Evolutionary conservation across 2,329 filamentous ascomycete genomes (phyloP), one percentile per base, ranked within the genome.

Genomic region (Clathrospora elynae): DNA sequence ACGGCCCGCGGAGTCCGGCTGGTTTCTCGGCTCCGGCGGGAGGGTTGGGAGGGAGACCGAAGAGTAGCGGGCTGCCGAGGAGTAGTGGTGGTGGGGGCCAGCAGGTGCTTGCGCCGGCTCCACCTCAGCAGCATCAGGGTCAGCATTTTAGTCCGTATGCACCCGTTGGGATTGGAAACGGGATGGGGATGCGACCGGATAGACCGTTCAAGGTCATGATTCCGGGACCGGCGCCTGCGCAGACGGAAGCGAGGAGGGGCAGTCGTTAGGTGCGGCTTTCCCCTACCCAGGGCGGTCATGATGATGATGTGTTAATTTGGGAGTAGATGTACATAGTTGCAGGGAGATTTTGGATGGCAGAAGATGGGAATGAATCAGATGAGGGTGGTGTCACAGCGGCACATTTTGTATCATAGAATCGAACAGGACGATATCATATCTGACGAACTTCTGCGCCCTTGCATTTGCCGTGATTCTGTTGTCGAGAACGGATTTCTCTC

Each of bases 121-220:
- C 63, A 7, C 46, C 56, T 31, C 53, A 49, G 14, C 43, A 42
- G 17, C 43, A 34, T 13, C 33, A 35, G 6, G 19, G 29, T 17
- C 42, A 40, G 25, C 60, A 63, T 46, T 53, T 57, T 9, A 61
- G 57, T 24, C 57, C 63, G 4, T 65, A 64, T 32, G 55, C 59
- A 18, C 61, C 61, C 4, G 32, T 60, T 24, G 47, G 26, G 7
- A 17, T 48, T 26, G 42, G 42, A 18, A 44, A 51, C 14, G 39
- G 44, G 4, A 39, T 48, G 24, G 61, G 63, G 25, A 58, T 61
- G 51, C n/a, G n/a, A n/a, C n/a, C n/a, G n/a, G n/a, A n/a, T n/a
- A n/a, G n/a, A n/a, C 53, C 61, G 3, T 67, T 66, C 39, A 66
- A 66, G 32, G 59, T 66, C 11, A 57, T 67, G 52, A 38, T 67